Evolutionary conservation across 176 grass and related monocot genomes (phyloP).

Genomic region (Cenchrus americanus): DNA sequence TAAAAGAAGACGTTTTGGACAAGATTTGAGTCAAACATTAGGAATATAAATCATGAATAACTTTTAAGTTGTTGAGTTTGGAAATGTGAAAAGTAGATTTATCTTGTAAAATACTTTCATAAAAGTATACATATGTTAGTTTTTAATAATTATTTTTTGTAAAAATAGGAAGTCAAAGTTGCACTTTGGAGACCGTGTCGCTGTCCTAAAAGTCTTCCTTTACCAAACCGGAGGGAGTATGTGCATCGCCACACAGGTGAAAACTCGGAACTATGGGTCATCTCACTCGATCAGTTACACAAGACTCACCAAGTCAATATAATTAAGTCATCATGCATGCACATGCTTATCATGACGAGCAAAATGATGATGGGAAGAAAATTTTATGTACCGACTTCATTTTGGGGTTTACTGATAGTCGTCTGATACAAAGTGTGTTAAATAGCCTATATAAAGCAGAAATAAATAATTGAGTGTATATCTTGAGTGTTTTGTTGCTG

Average conservation of each 20-base stretch:
- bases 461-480: background rate
- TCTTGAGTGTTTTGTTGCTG: background rate
- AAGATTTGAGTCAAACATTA: no score
- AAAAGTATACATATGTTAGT: no score
- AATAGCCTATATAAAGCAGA: background rate
- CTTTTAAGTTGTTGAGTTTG: no score
- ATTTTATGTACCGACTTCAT: background rate
- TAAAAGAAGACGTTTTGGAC: no score
- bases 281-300: background rate
- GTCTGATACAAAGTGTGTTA: background rate
- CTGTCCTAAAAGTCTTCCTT: no score
- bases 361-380: background rate
- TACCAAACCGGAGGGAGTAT: no score
- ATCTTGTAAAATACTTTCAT: no score
- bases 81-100: no score
- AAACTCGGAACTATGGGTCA: background rate
- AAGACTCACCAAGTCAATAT: background rate
- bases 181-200: no score
- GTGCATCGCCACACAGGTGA: background rate
- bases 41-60: no score
- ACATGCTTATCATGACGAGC: background rate
- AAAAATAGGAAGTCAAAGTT: no score
- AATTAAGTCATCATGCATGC: background rate
- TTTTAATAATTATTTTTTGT: no score
- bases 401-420: background rate